Percentiles rank a stretch among this genome's conserved stretches.
Evolutionary conservation across 805 yeast genomes (phyloP).

Genomic region (Candida hispaniensis): DNA sequence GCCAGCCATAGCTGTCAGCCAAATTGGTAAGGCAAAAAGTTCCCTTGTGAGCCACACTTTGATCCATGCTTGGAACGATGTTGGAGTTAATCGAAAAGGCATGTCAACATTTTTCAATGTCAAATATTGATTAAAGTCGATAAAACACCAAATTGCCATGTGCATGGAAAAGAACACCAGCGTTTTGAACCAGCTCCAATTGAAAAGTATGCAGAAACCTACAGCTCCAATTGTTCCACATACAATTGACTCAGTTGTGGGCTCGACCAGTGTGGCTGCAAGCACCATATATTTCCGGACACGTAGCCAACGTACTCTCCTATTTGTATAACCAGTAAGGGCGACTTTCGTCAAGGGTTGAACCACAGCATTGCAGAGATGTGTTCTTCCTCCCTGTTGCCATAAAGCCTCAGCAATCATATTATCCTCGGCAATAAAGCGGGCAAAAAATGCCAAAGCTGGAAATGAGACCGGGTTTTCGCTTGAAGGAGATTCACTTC

Average conservation of each 20-base stretch:
- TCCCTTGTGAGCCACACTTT: constrained; percentile 62
- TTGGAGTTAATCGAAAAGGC: constrained; percentile 21
- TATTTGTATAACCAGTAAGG: constrained; percentile 45
- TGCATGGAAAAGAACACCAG: constrained; percentile 39
- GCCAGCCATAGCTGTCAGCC: constrained; percentile 74
- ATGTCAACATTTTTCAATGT: constrained; percentile 24
- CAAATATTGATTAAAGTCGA: constrained; percentile 52
- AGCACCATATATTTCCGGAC: constrained; percentile 82
- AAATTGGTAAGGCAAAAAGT: constrained; percentile 65
- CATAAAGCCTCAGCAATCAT: constrained; percentile 83
- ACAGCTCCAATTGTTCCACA: constrained; percentile 58
- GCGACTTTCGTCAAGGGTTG: constrained; percentile 50
- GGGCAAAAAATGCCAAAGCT: too few relatives aligned
- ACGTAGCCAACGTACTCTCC: constrained; percentile 77
- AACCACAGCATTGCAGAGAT: constrained; percentile 65
- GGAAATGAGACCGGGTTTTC: too few relatives aligned
- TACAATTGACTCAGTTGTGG: constrained; percentile 68
- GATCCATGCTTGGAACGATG: constrained; percentile 29
- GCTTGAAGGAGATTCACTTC: too few relatives aligned
- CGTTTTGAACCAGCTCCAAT: constrained; percentile 21
- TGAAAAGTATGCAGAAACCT: constrained; percentile 41
- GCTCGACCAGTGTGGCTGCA: constrained; percentile 75
- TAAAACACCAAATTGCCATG: constrained; percentile 48
- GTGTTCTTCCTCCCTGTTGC: constrained; percentile 60
- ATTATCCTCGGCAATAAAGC: constrained; percentile 84